Evolutionary conservation across 2,329 filamentous ascomycete genomes (phyloP).

Genomic region (Didymella segeticola): DNA sequence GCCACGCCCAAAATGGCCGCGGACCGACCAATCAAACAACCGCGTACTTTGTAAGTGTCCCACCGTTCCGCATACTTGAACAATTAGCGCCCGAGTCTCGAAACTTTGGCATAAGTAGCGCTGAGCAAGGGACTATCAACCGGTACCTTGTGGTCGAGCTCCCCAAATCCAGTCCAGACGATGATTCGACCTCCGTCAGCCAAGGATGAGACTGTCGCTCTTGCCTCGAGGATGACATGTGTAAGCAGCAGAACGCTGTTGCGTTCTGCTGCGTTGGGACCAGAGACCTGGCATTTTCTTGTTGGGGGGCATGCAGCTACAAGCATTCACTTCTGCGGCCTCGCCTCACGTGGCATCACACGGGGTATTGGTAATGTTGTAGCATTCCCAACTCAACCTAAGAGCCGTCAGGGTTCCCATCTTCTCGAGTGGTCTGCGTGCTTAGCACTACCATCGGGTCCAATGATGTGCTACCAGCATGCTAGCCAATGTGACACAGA

Average conservation of each 20-base stretch:
- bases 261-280: neutral
- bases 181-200: neutral
- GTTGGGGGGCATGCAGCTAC: neutral
- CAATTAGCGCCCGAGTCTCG: neutral
- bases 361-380: neutral
- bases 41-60: neutral
- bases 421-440: neutral
- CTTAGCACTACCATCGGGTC: conserved; percentile 2
- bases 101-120: neutral
- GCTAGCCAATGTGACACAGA: conserved; percentile 15
- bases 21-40: neutral
- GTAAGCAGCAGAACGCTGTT: neutral
- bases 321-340: conserved; percentile 8
- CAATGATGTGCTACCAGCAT: conserved; percentile 16
- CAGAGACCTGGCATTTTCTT: neutral
- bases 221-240: neutral
- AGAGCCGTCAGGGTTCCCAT: neutral
- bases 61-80: conserved; percentile 1
- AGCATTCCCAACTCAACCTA: conserved; percentile 1
- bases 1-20: neutral
- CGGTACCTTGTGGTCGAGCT: conserved; percentile 2
- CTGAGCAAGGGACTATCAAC: conserved; percentile 7
- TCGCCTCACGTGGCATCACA: conserved; percentile 10
- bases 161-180: neutral
- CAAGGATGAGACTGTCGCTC: neutral